A percentile compares a stretch with the other conserved stretches of the same genome.
Evolutionary conservation across 176 grass and related monocot genomes (phyloP).

Genomic region (Eleusine indica): DNA sequence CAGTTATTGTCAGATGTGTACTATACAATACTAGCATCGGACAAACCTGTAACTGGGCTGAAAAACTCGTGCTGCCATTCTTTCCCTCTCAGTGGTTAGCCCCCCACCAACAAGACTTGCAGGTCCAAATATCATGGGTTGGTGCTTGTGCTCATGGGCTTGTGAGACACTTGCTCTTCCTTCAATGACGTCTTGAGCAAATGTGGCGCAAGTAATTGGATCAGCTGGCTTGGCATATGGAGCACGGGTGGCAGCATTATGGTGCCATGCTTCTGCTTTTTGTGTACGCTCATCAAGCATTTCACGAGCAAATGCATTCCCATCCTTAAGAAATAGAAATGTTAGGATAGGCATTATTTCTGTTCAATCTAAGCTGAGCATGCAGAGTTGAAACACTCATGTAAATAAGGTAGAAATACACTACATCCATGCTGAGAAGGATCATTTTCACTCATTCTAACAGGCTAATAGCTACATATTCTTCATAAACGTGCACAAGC

Average conservation of each 20-base stretch:
- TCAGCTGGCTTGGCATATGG: conserved; percentile 76
- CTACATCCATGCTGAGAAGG: background rate
- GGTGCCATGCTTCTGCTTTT: conserved; percentile 83
- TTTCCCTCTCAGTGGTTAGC: conserved; percentile 77
- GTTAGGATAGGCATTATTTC: background rate
- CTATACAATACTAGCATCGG: background rate
- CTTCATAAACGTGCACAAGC: background rate
- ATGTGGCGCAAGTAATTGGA: conserved; percentile 93
- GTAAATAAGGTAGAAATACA: conserved; percentile 16
- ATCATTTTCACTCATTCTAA: background rate
- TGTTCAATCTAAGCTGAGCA: background rate
- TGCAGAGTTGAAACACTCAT: background rate
- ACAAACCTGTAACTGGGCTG: conserved; percentile 89
- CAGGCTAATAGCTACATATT: background rate
- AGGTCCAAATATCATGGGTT: conserved; percentile 95
- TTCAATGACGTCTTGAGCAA: conserved; percentile 98
- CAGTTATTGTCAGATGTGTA: background rate
- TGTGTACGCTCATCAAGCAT: conserved; percentile 73
- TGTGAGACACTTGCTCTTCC: conserved; percentile 85
- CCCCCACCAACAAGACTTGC: conserved; percentile 72
- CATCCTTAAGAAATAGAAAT: conserved; percentile 39
- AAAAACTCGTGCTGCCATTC: conserved; percentile 85
- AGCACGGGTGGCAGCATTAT: conserved; percentile 60
- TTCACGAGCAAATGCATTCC: conserved; percentile 81
- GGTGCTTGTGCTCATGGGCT: conserved; percentile 89